phyloP scores from a whole-genome alignment of 1,284 basidiomycete species.

The Tylopilus sp. region DNA sequence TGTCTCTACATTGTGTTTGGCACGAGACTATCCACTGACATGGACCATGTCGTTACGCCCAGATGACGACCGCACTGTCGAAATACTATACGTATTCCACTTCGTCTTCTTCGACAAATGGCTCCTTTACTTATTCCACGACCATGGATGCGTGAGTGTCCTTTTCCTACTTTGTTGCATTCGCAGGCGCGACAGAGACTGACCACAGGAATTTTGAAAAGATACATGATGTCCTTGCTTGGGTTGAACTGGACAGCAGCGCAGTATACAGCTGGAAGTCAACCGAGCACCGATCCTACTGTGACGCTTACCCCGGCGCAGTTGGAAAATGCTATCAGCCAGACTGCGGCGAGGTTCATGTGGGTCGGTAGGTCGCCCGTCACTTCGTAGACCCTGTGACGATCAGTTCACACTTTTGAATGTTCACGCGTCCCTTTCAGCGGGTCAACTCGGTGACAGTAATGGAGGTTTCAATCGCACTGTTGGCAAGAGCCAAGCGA shows the following conservation, averaged over 20 bases:
- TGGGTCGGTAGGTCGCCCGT: background rate
- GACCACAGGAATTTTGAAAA: background rate
- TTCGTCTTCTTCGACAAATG: too few species aligned
- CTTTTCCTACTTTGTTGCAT: background rate
- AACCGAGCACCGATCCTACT: background rate
- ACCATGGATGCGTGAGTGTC: background rate
- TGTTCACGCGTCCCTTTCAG: background rate
- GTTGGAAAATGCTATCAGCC: background rate
- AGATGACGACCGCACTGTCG: background rate
- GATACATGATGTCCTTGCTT: slow-evolving; percentile 1
- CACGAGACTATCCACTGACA: background rate
- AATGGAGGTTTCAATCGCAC: background rate
- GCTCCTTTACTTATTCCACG: too few species aligned
- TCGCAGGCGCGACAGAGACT: background rate
- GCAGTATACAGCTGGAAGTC: background rate
- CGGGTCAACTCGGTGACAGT: background rate
- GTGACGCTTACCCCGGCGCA: background rate
- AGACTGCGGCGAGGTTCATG: background rate
- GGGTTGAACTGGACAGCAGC: background rate
- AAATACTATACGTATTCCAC: background rate
- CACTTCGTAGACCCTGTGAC: background rate
- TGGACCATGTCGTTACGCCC: background rate
- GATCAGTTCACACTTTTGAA: background rate
- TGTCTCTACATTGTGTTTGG: background rate
- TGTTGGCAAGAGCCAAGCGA: background rate